Evolutionary conservation across 495 filamentous ascomycete genomes (phyloP), one percentile per base, ranked within the genome.

Genomic region (Hyphodiscus hymeniophilus): DNA sequence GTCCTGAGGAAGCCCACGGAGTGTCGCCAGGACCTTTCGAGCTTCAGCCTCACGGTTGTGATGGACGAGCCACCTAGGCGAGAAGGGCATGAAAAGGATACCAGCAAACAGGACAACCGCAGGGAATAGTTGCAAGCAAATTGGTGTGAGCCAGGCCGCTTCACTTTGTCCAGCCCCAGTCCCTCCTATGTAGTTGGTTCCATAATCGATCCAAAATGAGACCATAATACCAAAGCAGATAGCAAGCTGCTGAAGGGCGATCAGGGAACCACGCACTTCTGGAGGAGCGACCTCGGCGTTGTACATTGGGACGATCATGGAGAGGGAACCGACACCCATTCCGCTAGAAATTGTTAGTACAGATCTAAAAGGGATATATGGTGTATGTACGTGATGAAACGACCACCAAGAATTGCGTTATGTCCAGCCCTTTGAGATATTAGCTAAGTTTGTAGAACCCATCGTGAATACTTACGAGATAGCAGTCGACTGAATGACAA

Each of bases 221-320:
- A 89, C 65, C 70, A 92, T 77, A 63, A 94, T 91, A 21, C 88
- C 88, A 42, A 88, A 79, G 26, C 80, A 86, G 53, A 91, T 86
- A 16, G 85, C 85, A 52, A 89, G 68, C 66, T 92, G 87, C 61
- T 94, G 84, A 0, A 85, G 67, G 6, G 81, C 84, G 7, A 89
- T 84, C 2, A 94, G 68, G 6, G 82, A 80, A 34, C 87, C 87
- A 18, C 72, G 69, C 17, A 79, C 72, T 49, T 77, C 74, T 3
- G 72, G 74, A 18, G 73, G 75, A 2, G 79, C 77, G 10, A 85
- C 75, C 55, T 87, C 75, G 55, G 75, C 74, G 60, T 89, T 86
- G 65, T 87, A 83, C 66, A 80, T 82, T 8, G 75, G 72, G 2
- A 81, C 68, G 38, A 82, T 80, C 68, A 81, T 80, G 23, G 76